Evolutionary conservation across 2,329 filamentous ascomycete genomes (phyloP).

Genomic region (Mycosphaerella sp.): DNA sequence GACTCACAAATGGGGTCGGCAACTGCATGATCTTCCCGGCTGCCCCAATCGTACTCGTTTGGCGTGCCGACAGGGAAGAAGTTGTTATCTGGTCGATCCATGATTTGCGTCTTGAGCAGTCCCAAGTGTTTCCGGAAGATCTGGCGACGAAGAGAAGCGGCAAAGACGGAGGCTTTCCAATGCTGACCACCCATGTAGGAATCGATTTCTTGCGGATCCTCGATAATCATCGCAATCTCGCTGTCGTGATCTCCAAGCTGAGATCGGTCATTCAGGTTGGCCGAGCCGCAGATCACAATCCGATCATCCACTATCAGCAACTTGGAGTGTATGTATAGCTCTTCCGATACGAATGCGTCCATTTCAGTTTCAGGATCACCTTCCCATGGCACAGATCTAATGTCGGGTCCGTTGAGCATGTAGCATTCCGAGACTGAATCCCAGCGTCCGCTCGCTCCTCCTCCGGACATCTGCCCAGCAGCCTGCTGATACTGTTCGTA

Average conservation of each 20-base stretch:
- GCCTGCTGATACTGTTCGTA: constrained; percentile 69
- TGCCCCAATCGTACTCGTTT: constrained; percentile 48
- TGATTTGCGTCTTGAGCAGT: constrained; percentile 65
- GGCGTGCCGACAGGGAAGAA: constrained; percentile 52
- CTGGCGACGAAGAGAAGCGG: constrained; percentile 71
- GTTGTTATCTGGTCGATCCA: constrained; percentile 54
- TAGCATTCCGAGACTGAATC: constrained; percentile 75
- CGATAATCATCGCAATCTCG: constrained; percentile 83
- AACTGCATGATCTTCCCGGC: constrained; percentile 51
- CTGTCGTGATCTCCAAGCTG: constrained; percentile 80
- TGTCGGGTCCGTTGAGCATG: constrained; percentile 69
- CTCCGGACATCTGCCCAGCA: constrained; percentile 48
- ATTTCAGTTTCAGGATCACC: constrained; percentile 49
- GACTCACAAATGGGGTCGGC: constrained; percentile 63
- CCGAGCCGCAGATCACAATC: constrained; percentile 72
- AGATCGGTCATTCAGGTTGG: constrained; percentile 64
- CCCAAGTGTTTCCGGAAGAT: constrained; percentile 91
- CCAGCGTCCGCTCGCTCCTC: constrained; percentile 52
- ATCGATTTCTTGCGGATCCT: constrained; percentile 65
- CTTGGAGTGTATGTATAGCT: constrained; percentile 61
- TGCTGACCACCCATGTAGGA: constrained; percentile 66
- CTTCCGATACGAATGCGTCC: constrained; percentile 57
- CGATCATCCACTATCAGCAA: constrained; percentile 75
- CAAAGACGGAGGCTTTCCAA: constrained; percentile 68
- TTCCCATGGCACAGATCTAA: constrained; percentile 58